Conservation (phyloP, 140 eudicot species). For the Stevia rebaudiana region DNA sequence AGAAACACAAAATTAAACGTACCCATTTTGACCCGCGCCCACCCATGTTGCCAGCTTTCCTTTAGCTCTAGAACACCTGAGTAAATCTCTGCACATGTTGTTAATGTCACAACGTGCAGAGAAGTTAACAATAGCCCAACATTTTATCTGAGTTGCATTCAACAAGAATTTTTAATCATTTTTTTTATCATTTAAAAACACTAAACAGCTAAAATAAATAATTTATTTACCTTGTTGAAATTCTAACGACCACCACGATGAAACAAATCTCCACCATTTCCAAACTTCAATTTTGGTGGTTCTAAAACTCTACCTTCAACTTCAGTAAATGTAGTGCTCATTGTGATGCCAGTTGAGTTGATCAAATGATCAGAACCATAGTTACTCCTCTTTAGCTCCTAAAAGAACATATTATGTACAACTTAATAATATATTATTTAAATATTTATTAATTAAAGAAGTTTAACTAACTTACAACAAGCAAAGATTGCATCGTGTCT, state of each 20-base stretch:
- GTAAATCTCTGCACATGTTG: conserved; percentile 27
- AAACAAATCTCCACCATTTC: conserved; percentile 38
- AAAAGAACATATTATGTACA: background rate
- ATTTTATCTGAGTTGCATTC: conserved; percentile 32
- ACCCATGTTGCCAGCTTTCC: too few species aligned
- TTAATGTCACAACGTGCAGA: conserved; percentile 45
- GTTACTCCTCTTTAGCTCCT: conserved; percentile 48
- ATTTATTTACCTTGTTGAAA: conserved; percentile 40
- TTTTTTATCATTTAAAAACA: background rate
- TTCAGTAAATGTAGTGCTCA: conserved; percentile 39
- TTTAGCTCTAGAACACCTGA: conserved; percentile 31
- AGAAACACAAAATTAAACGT: too few species aligned
- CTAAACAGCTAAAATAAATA: background rate
- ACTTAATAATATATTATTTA: background rate
- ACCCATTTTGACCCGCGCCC: too few species aligned
- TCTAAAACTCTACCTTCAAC: conserved; percentile 60
- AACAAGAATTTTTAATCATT: conserved; percentile 13
- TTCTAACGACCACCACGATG: conserved; percentile 54
- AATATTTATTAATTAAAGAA: background rate
- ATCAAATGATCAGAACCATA: conserved; percentile 52
- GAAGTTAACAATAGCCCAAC: conserved; percentile 62
- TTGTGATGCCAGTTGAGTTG: conserved; percentile 56
- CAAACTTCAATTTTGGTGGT: conserved; percentile 57
- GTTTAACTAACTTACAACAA: conserved; percentile 34
- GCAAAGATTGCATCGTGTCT: conserved; percentile 55